Evolutionary conservation across 2,329 filamentous ascomycete genomes (phyloP).

Genomic region (Cercospora canescens): DNA sequence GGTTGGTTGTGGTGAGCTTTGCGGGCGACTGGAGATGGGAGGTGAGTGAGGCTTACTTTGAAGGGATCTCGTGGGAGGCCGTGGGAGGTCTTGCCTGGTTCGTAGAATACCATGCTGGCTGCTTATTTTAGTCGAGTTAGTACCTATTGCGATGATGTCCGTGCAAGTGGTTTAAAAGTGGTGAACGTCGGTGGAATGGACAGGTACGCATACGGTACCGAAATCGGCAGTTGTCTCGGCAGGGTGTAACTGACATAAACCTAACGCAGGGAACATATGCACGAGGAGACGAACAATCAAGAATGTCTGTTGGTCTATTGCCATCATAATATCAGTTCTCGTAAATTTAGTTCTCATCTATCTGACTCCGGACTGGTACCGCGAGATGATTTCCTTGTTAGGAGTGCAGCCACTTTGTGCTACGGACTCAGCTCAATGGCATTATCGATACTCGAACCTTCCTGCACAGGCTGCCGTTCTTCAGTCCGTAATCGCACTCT

Average conservation of each 20-base stretch:
- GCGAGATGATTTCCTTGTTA: not conserved
- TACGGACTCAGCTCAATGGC: conserved; percentile 3
- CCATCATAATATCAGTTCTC: no score
- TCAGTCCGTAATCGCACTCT: conserved; percentile 20
- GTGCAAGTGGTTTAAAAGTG: not conserved
- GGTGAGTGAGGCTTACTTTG: conserved; percentile 43
- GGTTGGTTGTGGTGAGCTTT: not conserved
- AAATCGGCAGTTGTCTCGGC: not conserved
- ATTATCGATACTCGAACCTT: not conserved
- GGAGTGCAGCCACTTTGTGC: not conserved
- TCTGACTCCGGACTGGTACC: not conserved
- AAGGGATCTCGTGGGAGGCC: conserved; percentile 56
- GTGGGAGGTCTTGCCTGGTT: conserved; percentile 55
- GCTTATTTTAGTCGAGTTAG: not conserved
- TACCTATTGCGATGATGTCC: not conserved
- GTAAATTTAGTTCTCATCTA: not conserved
- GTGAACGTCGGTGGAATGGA: not conserved
- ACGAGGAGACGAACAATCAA: not conserved
- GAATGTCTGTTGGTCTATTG: not conserved
- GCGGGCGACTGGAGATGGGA: not conserved
- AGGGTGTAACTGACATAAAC: not conserved
- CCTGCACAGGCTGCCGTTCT: not conserved
- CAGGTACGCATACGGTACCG: not conserved
- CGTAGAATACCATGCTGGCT: conserved; percentile 52
- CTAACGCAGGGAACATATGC: not conserved